Conservation (phyloP, 2,329 filamentous ascomycete genomes). For the Coleophoma cylindrospora region DNA sequence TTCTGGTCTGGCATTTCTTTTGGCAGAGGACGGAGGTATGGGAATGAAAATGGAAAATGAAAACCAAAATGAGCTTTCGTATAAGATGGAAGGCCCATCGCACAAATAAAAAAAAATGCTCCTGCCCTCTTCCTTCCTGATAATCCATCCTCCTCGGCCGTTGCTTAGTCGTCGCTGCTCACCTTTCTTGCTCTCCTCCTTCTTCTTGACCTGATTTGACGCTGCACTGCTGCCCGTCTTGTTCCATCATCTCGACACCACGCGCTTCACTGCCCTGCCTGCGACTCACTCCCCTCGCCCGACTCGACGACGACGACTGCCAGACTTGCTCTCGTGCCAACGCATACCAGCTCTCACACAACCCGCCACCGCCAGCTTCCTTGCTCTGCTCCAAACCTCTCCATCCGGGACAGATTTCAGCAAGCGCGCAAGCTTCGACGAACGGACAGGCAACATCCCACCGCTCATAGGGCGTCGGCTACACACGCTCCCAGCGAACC, state of each 20-base stretch:
- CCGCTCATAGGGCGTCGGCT: neutral
- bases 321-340: neutral
- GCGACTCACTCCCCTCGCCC: neutral
- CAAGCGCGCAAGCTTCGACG: neutral
- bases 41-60: no score
- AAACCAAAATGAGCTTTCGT: constrained; percentile 7
- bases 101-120: constrained; percentile 10
- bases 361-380: no score
- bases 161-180: constrained; percentile 1
- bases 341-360: neutral
- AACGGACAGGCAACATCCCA: neutral
- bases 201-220: neutral
- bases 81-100: constrained; percentile 25
- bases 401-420: neutral
- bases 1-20: neutral
- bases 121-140: constrained; percentile 6
- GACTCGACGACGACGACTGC: neutral
- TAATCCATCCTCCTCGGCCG: constrained; percentile 1
- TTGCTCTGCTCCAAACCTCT: neutral
- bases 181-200: neutral
- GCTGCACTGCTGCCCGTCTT: no score
- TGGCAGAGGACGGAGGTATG: no score
- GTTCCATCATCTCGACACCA: no score
- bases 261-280: neutral
- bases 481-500: neutral